These are phyloP conservation scores for Aspergillus hancockii DNA, from an alignment of 495 filamentous ascomycete genomes.

Conservation along the genomic window DNA sequence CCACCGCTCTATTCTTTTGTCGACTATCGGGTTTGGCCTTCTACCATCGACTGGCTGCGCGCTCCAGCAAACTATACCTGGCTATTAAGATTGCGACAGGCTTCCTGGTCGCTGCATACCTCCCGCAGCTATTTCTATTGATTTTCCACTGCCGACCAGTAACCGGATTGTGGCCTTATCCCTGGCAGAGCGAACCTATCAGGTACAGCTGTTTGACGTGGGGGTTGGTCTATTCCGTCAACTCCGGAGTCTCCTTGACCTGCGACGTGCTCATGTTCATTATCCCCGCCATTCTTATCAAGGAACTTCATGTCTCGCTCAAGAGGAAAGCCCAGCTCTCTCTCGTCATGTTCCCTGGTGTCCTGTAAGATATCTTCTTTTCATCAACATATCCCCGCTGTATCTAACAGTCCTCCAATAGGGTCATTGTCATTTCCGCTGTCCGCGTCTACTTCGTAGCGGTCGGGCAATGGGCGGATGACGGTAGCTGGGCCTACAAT, in stretches of 20 bases:
- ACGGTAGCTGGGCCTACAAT: constrained; percentile 47
- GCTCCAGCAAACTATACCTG: constrained; percentile 32
- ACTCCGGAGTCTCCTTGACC: constrained; percentile 41
- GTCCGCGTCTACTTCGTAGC: constrained; percentile 45
- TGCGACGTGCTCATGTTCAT: constrained; percentile 47
- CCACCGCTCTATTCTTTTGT: constrained; percentile 44
- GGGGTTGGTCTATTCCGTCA: constrained; percentile 47
- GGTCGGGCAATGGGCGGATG: constrained; percentile 38
- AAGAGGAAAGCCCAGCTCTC: constrained; percentile 40
- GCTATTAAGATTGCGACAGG: constrained; percentile 34
- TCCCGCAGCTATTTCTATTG: constrained; percentile 45
- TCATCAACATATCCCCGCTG: neutral
- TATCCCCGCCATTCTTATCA: constrained; percentile 44
- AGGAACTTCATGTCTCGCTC: constrained; percentile 33
- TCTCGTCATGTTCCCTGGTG: constrained; percentile 45
- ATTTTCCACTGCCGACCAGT: constrained; percentile 48
- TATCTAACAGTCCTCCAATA: constrained; percentile 16
- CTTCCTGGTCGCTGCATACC: constrained; percentile 37
- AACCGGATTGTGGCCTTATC: constrained; percentile 50
- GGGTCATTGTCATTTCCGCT: constrained; percentile 44
- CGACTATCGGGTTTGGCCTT: constrained; percentile 51
- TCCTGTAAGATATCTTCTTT: constrained; percentile 32
- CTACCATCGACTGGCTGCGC: constrained; percentile 42
- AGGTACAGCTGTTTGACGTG: constrained; percentile 41
- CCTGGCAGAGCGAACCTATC: constrained; percentile 34